Conservation (phyloP, 2,329 filamentous ascomycete species). For the Fusarium pilosicola region DNA sequence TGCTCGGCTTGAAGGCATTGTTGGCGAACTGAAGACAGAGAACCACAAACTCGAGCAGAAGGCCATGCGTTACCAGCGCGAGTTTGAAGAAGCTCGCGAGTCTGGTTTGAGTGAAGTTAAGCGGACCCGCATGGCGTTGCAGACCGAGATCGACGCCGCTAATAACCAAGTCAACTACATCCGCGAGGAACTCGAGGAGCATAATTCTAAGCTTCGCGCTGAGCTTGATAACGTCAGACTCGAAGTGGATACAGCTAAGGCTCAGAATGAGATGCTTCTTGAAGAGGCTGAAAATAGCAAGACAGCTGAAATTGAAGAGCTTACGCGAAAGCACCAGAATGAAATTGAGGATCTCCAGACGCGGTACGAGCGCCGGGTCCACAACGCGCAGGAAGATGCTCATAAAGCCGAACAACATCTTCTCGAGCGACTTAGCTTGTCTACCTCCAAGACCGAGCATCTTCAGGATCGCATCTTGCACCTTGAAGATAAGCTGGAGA, state of each 20-base stretch:
- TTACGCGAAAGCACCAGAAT: conserved; percentile 70
- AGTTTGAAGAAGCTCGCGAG: conserved; percentile 86
- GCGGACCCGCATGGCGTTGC: conserved; percentile 80
- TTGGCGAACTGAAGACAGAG: conserved; percentile 70
- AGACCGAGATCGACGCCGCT: conserved; percentile 83
- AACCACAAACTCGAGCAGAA: conserved; percentile 78
- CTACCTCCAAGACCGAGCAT: conserved; percentile 85
- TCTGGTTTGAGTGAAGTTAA: conserved; percentile 82
- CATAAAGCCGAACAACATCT: conserved; percentile 83
- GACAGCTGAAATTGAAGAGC: conserved; percentile 62
- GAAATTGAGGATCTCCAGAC: conserved; percentile 79
- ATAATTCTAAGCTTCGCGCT: conserved; percentile 75
- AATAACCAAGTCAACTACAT: conserved; percentile 88
- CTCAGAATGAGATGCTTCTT: conserved; percentile 83
- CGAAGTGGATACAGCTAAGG: conserved; percentile 83
- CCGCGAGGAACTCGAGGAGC: conserved; percentile 82
- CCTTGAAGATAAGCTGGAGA: conserved; percentile 89
- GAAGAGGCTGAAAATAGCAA: conserved; percentile 81
- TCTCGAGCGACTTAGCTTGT: conserved; percentile 81
- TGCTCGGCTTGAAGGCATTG: conserved; percentile 66
- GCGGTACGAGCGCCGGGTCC: conserved; percentile 78
- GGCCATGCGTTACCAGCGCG: conserved; percentile 76
- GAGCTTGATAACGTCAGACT: conserved; percentile 82
- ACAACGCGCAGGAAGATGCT: conserved; percentile 81
- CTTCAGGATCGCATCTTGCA: conserved; percentile 86